A percentile compares a stretch with the other conserved stretches of the same genome.
phyloP scores from a whole-genome alignment of 495 filamentous ascomycete species.

The Annulohypoxylon stygium region DNA sequence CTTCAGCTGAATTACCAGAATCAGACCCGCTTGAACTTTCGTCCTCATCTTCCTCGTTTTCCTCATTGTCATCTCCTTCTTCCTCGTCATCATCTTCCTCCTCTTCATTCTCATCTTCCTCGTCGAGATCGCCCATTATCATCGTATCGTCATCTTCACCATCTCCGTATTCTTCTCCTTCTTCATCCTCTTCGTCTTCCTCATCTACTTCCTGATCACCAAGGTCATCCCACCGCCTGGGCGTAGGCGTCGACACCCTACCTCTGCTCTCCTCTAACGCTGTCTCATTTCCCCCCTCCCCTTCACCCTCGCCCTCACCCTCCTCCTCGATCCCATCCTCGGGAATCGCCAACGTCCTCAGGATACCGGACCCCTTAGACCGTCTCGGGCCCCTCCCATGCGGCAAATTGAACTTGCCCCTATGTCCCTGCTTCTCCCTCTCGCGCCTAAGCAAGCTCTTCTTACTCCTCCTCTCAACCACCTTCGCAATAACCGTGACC shows the following conservation, averaged over 20 bases:
- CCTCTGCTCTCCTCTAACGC: background rate
- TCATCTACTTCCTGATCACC: constrained; percentile 32
- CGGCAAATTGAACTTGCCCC: constrained; percentile 34
- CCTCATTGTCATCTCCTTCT: constrained; percentile 35
- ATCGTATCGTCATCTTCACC: constrained; percentile 13
- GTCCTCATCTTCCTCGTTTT: constrained; percentile 37
- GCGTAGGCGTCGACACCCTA: constrained; percentile 49
- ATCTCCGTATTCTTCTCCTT: constrained; percentile 33
- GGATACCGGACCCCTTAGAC: constrained; percentile 14
- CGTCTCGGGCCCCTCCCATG: constrained; percentile 16
- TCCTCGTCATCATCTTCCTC: constrained; percentile 25
- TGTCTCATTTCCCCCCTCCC: background rate
- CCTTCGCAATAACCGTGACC: constrained; percentile 61
- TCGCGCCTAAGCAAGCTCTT: constrained; percentile 38
- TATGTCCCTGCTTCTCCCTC: constrained; percentile 46
- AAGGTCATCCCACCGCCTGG: constrained; percentile 50
- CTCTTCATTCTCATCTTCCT: background rate
- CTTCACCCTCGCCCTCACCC: background rate
- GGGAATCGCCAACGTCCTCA: constrained; percentile 26
- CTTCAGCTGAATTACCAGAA: constrained; percentile 22
- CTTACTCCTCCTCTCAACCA: constrained; percentile 53
- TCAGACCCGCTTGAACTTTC: constrained; percentile 33
- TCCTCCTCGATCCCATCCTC: background rate
- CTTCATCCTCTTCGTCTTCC: constrained; percentile 37
- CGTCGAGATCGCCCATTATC: constrained; percentile 16